Evolutionary conservation across 2,329 filamentous ascomycete genomes (phyloP), one percentile per base, ranked within the genome.

Genomic region (Teratosphaeria zuluensis): DNA sequence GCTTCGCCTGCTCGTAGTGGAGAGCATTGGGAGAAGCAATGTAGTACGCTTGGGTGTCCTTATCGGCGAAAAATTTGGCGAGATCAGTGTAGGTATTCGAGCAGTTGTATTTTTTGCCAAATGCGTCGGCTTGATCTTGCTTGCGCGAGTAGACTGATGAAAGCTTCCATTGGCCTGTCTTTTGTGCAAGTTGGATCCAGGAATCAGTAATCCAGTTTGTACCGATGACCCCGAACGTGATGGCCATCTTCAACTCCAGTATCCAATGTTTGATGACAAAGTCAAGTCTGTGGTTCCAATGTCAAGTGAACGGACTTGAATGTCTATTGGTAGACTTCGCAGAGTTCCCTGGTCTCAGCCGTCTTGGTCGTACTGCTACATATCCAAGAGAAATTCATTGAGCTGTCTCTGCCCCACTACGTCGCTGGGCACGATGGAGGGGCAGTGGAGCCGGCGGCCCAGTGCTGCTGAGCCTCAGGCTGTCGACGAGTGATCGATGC

Each of bases 121-220:
- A 80, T 6, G 72, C 64, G 42, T 72, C 66, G 21, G 76, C 77
- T 4, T 75, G 73, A 4, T 76, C 73, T 62, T 70, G 66, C 31
- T 68, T 75, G 59, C 78, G 75, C 3, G 77, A 79, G 70, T 78
- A 80, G 54, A 80, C 75, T 53, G 77, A 74, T 6, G 68, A 62
- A 31, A 80, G 74, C 38, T 70, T 70, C 74, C 75, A 80, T 69
- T 73, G 69, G 21, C 67, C 65, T 1, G 76, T 76, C 42, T 76
- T 71, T 32, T 76, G 71, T 12, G 77, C 75, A 21, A 71, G 73
- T 14, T 70, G 64, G 65, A 80, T 73, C 68, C 74, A 80, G 9
- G 76, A 77, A 62, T 76, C 74, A 2, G 77, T 79, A 66, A 80
- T 80, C 78, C 78, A 80, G 66, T 68, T 69, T 2, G 76, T 78